Evolutionary conservation across 345 rosid genomes (phyloP).

Genomic region (Clarkia xantiana): DNA sequence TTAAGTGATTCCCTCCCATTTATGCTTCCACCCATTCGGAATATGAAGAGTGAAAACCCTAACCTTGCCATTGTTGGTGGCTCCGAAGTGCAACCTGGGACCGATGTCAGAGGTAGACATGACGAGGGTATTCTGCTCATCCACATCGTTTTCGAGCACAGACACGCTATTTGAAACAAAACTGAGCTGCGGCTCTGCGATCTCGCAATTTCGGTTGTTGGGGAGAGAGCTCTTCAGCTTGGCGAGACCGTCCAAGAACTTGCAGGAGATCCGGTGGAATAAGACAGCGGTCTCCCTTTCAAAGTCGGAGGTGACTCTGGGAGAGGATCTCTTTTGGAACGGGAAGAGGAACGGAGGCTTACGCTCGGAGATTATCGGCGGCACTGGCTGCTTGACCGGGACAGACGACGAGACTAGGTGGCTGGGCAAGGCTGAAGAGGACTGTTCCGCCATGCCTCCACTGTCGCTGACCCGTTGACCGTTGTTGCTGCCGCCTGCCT

Average conservation of each 20-base stretch:
- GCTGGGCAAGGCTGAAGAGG: conserved; percentile 1
- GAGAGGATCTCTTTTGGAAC: conserved; percentile 32
- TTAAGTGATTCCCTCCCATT: no score
- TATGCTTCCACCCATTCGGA: no score
- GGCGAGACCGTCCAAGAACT: conserved; percentile 66
- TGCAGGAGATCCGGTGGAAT: conserved; percentile 70
- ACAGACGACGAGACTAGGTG: conserved; percentile 4
- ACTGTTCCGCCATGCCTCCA: conserved; percentile 21
- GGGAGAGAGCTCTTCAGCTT: conserved; percentile 67
- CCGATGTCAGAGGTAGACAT: conserved; percentile 42
- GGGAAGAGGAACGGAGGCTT: conserved; percentile 14
- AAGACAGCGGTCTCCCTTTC: conserved; percentile 69
- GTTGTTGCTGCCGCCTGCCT: no score
- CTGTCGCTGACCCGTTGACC: accelerated
- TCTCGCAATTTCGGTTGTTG: conserved; percentile 47
- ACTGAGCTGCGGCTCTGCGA: conserved; percentile 45
- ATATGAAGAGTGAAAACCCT: neutral
- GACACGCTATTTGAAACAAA: conserved; percentile 57
- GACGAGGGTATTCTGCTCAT: conserved; percentile 49
- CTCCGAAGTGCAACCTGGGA: conserved; percentile 53
- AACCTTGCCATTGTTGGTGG: conserved; percentile 72
- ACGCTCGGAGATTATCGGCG: conserved; percentile 8
- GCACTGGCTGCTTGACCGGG: conserved; percentile 4
- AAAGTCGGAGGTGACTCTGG: conserved; percentile 70
- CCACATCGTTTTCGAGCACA: conserved; percentile 44